Percentiles rank a stretch among this genome's conserved stretches.
These are phyloP conservation scores for Funneliformis caledonium DNA, from an alignment of 371 early-diverging fungal genomes.

Conservation along the genomic window DNA sequence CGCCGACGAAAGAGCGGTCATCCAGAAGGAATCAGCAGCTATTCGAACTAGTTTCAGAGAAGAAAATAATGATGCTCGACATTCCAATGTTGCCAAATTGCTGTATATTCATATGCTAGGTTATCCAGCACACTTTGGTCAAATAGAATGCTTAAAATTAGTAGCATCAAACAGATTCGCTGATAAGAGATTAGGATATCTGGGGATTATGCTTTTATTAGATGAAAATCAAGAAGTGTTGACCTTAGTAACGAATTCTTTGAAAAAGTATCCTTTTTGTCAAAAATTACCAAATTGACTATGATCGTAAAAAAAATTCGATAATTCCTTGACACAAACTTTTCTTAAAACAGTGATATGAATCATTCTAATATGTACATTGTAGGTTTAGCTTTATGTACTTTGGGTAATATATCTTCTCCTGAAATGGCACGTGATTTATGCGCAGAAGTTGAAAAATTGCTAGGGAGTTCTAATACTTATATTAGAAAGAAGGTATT, in stretches of 20 bases:
- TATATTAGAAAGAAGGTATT: conserved; percentile 95
- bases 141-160: conserved; percentile 97
- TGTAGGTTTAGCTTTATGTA: conserved; percentile 94
- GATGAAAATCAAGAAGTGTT: conserved; percentile 97
- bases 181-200: conserved; percentile 96
- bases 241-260: conserved; percentile 94
- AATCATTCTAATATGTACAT: conserved; percentile 94
- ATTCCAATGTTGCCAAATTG: conserved; percentile 93
- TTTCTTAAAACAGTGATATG: conserved; percentile 73
- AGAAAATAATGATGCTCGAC: conserved; percentile 81
- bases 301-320: background rate
- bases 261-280: conserved; percentile 79
- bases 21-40: conserved; percentile 95
- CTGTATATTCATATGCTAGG: conserved; percentile 98
- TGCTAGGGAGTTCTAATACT: conserved; percentile 87
- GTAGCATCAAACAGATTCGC: conserved; percentile 92
- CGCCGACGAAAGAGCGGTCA: conserved; percentile 97
- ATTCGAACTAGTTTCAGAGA: conserved; percentile 95
- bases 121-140: conserved; percentile 97
- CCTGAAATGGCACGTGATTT: conserved; percentile 95
- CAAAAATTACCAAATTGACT: background rate
- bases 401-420: conserved; percentile 94
- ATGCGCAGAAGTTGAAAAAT: conserved; percentile 90
- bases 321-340: conserved; percentile 39
- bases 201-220: conserved; percentile 94